These are phyloP conservation scores for Saturnispora zaruensis DNA, from an alignment of 805 yeast species.

Conservation along the genomic window DNA sequence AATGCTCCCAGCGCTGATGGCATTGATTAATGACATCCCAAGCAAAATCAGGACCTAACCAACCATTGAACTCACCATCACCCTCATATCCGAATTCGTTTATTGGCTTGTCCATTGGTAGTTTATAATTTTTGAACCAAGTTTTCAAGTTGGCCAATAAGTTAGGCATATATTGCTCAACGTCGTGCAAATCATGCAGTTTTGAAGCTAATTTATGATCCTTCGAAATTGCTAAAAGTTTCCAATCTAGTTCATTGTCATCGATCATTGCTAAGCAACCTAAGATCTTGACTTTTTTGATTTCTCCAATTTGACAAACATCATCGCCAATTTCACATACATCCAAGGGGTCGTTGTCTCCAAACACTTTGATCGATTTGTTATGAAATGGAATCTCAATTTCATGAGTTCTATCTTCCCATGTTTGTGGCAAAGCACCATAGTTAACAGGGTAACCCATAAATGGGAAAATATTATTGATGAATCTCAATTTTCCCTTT, in stretches of 20 bases:
- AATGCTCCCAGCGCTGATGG: slow-evolving; percentile 55
- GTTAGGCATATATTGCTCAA: slow-evolving; percentile 61
- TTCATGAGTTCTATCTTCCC: slow-evolving; percentile 83
- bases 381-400: slow-evolving; percentile 18
- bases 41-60: slow-evolving; percentile 40
- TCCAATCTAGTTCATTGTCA: slow-evolving; percentile 98
- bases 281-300: slow-evolving; percentile 57
- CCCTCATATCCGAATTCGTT: slow-evolving; percentile 73
- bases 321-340: slow-evolving; percentile 63
- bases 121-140: slow-evolving; percentile 81
- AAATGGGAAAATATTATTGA: slow-evolving; percentile 71
- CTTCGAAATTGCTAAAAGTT: slow-evolving; percentile 61
- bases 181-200: slow-evolving; percentile 59
- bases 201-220: slow-evolving; percentile 56
- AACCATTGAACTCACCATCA: slow-evolving; percentile 27
- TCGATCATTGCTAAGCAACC: slow-evolving; percentile 76
- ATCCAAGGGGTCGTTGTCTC: slow-evolving; percentile 95
- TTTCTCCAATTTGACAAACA: slow-evolving; percentile 37
- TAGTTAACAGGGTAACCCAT: slow-evolving; percentile 83
- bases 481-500: slow-evolving; percentile 60
- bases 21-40: slow-evolving; percentile 54
- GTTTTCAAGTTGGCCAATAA: slow-evolving; percentile 55
- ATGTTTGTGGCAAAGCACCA: slow-evolving; percentile 88
- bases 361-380: slow-evolving; percentile 32
- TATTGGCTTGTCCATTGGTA: slow-evolving; percentile 72